Evolutionary conservation across 495 filamentous ascomycete genomes (phyloP), one percentile per base, ranked within the genome.

Genomic region (Tuber aestivum): DNA sequence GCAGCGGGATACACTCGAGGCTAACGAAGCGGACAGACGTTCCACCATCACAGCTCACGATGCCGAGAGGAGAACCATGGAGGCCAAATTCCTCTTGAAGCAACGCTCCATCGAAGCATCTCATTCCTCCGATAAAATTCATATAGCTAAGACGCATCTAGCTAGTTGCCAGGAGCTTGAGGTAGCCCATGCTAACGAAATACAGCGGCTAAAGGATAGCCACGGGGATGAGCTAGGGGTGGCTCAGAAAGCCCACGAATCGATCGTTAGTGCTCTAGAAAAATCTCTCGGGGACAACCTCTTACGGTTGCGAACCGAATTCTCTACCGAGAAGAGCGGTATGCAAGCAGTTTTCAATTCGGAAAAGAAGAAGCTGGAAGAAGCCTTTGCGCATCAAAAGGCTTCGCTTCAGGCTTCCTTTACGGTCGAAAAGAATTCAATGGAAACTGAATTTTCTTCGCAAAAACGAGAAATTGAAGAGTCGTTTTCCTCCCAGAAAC

Each of bases 291-390:
- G 10, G 2, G 56, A 32, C n/a, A 32, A n/a, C 56, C 27, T 27
- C n/a, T n/a, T 32, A 65, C 56, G 21, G 44, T 32, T 80, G 72
- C 71, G 77, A 70, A 45, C 71, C 23, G 37, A 48, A 37, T 79
- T 77, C 70, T 74, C 68, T 5, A 48, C 56, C 21, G 84, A 87
- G 75, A 87, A 85, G 70, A 79, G 82, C 9, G 69, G 83, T 32
- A 83, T 89, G 79, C 84, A 87, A 56, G 85, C 85, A 56, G 80
- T 83, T 0, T 83, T 87, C 27, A 83, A 85, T 40, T 75, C 56
- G 14, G 79, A 84, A 73, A 78, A 83, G 61, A 73, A 71, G 70
- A 50, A 72, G 37, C 76, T 81, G 45, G 78, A 81, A 41, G 74
- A 78, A 42, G 73, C 75, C 6, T 80, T 83, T 35, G 68, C 73